Percentiles rank a stretch among this genome's conserved stretches.
These are phyloP conservation scores for Halteria grandinella DNA, from an alignment of 73 alveolate genomes.

Conservation along the genomic window DNA sequence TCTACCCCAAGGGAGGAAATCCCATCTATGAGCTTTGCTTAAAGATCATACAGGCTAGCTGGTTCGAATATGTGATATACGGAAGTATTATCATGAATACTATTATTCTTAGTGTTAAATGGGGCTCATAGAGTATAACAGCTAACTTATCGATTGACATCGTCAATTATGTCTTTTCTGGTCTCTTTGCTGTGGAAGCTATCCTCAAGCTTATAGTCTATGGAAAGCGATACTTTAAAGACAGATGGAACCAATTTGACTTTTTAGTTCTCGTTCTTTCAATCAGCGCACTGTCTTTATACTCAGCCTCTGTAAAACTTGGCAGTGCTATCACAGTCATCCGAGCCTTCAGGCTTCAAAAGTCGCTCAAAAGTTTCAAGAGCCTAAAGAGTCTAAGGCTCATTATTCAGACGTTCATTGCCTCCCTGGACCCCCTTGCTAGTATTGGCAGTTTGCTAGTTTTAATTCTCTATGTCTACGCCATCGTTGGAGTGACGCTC, in stretches of 20 bases:
- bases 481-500: conserved; percentile 63
- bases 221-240: conserved; percentile 60
- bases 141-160: conserved; percentile 8
- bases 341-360: conserved; percentile 65
- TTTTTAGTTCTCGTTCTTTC: conserved; percentile 66
- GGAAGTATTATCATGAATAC: conserved; percentile 66
- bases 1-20: background rate
- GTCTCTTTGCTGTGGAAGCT: conserved; percentile 48
- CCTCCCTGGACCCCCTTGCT: conserved; percentile 63
- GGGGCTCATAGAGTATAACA: too few relatives aligned
- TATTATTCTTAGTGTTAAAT: conserved; percentile 43
- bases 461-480: conserved; percentile 52
- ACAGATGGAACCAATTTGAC: conserved; percentile 82
- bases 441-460: conserved; percentile 67
- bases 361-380: conserved; percentile 59
- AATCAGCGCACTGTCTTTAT: conserved; percentile 20
- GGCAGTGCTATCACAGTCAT: conserved; percentile 67
- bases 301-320: background rate
- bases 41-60: background rate
- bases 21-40: conserved; percentile 4
- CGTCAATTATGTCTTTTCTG: conserved; percentile 28
- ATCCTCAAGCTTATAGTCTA: conserved; percentile 39
- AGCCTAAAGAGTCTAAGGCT: conserved; percentile 64
- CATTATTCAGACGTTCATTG: conserved; percentile 60
- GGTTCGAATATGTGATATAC: conserved; percentile 59